phyloP scores from a whole-genome alignment of 306 rosid species.

The Cucumis hystrix region DNA sequence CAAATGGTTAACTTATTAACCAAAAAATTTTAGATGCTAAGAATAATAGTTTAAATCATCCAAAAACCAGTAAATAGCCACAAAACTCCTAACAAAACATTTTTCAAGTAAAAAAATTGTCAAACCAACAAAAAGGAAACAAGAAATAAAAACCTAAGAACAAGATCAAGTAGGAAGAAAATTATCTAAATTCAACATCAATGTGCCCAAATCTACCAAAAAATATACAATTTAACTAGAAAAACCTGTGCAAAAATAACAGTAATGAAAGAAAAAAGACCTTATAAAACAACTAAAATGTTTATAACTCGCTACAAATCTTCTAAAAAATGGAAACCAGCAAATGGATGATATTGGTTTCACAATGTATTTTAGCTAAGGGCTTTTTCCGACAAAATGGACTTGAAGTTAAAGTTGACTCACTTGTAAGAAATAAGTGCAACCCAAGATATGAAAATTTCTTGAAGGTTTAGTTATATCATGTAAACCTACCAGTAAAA shows the following conservation, averaged over 20 bases:
- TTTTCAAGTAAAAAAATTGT: not conserved
- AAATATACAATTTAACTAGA: not conserved
- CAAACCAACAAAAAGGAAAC: not conserved
- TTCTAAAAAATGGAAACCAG: not conserved
- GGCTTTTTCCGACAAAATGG: not conserved
- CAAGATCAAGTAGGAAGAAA: not conserved
- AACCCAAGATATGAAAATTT: not conserved
- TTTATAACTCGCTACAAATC: not conserved
- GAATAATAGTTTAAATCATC: not conserved
- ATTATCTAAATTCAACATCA: not conserved
- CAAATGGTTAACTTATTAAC: not conserved
- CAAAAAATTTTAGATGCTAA: not conserved
- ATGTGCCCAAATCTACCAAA: not conserved
- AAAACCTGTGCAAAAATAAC: not conserved
- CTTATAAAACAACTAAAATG: not conserved
- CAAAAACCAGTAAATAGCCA: not conserved
- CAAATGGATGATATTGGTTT: not conserved
- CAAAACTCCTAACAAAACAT: not conserved
- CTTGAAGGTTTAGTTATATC: not conserved
- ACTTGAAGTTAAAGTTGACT: not conserved
- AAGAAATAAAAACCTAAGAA: not conserved
- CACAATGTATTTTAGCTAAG: not conserved
- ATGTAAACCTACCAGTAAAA: constrained; percentile 27
- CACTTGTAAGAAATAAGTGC: not conserved
- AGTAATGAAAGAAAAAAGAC: no score